phyloP scores from a whole-genome alignment of 192 early-diverging fungal genomes.

The Coemansia pectinata region DNA sequence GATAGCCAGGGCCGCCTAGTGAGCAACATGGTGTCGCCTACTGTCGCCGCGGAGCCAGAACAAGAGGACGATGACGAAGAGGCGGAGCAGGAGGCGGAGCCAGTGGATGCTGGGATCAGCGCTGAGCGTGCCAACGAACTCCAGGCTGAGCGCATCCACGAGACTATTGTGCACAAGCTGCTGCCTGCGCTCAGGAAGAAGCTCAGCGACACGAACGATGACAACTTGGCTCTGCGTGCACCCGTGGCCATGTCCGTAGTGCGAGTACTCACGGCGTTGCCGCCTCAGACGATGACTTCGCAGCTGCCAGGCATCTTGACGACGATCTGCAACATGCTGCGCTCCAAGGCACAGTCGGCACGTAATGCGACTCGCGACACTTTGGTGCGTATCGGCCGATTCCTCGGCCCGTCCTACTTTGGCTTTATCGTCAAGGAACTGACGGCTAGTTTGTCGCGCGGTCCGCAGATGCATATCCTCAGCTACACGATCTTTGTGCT shows the following conservation, averaged over 20 bases:
- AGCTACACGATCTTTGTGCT: conserved; percentile 89
- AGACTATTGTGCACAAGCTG: conserved; percentile 70
- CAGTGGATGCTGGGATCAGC: conserved; percentile 21
- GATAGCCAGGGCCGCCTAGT: conserved; percentile 35
- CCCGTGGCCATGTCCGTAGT: conserved; percentile 87
- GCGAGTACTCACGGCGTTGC: conserved; percentile 78
- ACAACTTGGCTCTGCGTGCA: conserved; percentile 76
- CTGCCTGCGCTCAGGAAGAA: conserved; percentile 81
- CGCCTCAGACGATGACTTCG: conserved; percentile 68
- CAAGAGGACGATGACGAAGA: conserved; percentile 42
- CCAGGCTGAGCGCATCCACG: conserved; percentile 63
- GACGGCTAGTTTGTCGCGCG: conserved; percentile 69
- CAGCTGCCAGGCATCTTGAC: conserved; percentile 89
- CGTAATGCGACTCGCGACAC: conserved; percentile 87
- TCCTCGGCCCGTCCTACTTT: conserved; percentile 83
- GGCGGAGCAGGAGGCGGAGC: conserved; percentile 35
- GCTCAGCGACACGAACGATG: conserved; percentile 70
- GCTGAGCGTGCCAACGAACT: not conserved
- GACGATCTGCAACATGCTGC: conserved; percentile 84
- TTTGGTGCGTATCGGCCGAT: conserved; percentile 78
- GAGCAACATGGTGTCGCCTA: conserved; percentile 5
- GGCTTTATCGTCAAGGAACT: conserved; percentile 89
- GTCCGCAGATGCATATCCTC: conserved; percentile 93
- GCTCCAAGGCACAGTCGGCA: conserved; percentile 72
- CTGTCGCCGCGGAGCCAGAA: conserved; percentile 2